Conservation (phyloP, 148 eudicot species). For the Pharnaceum exiguum region DNA sequence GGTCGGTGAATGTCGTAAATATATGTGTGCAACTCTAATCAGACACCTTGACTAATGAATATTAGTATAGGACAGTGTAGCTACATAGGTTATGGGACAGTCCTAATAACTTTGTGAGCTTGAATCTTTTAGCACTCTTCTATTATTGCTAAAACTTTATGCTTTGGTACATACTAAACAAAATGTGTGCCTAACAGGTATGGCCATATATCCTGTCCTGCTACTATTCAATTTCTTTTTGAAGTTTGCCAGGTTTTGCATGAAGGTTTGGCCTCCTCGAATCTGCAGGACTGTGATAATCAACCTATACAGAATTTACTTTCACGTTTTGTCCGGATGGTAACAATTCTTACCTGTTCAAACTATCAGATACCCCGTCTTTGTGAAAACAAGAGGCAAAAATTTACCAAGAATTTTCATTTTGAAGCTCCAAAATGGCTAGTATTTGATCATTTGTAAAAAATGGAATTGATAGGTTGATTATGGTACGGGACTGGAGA, state of each 20-base stretch:
- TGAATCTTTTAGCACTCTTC: background rate
- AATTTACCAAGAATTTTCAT: background rate
- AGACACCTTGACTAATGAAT: too few species aligned
- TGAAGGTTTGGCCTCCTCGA: conserved; percentile 40
- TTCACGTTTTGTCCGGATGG: conserved; percentile 57
- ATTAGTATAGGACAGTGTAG: too few species aligned
- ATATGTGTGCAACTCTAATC: too few species aligned
- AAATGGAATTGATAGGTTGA: conserved; percentile 45
- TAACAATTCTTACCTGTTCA: conserved; percentile 17
- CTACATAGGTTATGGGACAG: too few species aligned
- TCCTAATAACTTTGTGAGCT: too few species aligned
- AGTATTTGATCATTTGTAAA: background rate
- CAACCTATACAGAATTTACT: conserved; percentile 44
- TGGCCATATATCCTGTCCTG: conserved; percentile 39
- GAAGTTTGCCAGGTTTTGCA: conserved; percentile 63
- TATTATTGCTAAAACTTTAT: background rate
- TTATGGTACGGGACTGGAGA: conserved; percentile 46
- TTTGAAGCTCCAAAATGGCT: background rate
- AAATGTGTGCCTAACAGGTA: conserved; percentile 35
- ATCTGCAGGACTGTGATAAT: conserved; percentile 41
- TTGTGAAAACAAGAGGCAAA: background rate
- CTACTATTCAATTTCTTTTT: conserved; percentile 52
- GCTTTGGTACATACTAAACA: background rate
- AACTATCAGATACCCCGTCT: background rate
- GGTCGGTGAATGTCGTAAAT: too few species aligned